A percentile compares a stretch with the other conserved stretches of the same genome.
Conservation (phyloP, 2,329 filamentous ascomycete genomes). For the Neoascochyta sp. region DNA sequence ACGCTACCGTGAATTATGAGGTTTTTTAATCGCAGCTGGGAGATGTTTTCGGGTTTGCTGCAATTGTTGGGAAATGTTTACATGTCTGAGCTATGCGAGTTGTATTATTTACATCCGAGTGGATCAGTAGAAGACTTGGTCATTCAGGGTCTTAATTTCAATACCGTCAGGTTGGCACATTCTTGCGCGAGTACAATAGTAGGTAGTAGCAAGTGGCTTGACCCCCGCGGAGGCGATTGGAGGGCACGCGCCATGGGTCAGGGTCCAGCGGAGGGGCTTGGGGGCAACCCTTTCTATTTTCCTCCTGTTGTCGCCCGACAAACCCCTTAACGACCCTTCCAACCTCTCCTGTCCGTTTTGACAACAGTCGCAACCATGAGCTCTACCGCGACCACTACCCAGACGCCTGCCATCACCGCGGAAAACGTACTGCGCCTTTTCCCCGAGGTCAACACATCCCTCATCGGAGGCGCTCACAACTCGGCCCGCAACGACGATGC, state of each 20-base stretch:
- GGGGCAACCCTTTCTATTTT: slow-evolving; percentile 3
- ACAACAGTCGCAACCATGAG: slow-evolving; percentile 27
- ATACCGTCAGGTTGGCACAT: neutral
- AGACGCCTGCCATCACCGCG: slow-evolving; percentile 67
- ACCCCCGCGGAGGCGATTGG: slow-evolving; percentile 3
- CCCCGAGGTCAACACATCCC: slow-evolving; percentile 69
- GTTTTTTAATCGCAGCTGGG: no score
- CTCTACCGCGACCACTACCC: slow-evolving; percentile 28
- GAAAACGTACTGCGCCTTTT: slow-evolving; percentile 85
- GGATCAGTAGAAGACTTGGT: no score
- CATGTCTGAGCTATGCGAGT: no score
- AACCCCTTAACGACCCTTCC: slow-evolving; percentile 7
- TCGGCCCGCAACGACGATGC: slow-evolving; percentile 58
- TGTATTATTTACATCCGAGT: no score
- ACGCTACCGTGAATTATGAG: no score
- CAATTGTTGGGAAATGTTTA: no score
- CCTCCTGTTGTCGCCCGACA: slow-evolving; percentile 3
- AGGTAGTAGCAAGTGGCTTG: no score
- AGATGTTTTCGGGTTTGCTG: no score
- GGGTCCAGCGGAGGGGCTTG: slow-evolving; percentile 4
- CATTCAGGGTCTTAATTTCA: no score
- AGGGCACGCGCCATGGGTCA: slow-evolving; percentile 7
- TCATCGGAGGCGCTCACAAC: slow-evolving; percentile 60
- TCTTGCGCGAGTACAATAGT: no score
- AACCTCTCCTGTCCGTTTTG: slow-evolving; percentile 1